A percentile compares a stretch with the other conserved stretches of the same genome.
These are phyloP conservation scores for Logfia minima DNA, from an alignment of 129 eudicot genomes.

Conservation along the genomic window DNA sequence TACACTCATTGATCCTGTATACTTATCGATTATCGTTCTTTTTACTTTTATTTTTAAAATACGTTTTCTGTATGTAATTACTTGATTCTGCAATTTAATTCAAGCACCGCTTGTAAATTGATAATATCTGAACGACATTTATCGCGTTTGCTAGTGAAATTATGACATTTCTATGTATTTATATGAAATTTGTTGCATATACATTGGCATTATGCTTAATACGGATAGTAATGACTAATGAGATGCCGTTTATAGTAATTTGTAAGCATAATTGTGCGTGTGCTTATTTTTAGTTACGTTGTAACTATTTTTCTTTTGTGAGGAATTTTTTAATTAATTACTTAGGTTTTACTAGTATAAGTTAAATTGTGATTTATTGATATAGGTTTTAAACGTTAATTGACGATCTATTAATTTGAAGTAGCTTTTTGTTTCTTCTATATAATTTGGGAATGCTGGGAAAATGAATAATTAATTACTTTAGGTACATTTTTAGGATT, in stretches of 20 bases:
- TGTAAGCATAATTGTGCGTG: background rate
- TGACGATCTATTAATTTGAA: background rate
- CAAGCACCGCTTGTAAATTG: constrained; percentile 1
- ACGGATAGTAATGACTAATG: background rate
- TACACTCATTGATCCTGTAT: constrained; percentile 6
- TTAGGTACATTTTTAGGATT: background rate
- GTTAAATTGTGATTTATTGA: background rate
- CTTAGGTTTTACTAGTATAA: background rate
- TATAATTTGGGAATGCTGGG: background rate
- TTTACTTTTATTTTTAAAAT: background rate
- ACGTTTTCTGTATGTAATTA: background rate
- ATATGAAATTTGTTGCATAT: constrained; percentile 9
- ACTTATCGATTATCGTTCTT: background rate
- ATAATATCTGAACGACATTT: background rate
- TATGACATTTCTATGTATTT: background rate
- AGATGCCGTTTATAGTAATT: background rate
- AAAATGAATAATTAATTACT: constrained; percentile 4
- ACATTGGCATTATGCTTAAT: constrained; percentile 28
- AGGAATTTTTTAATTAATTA: background rate
- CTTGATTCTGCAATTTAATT: constrained; percentile 19
- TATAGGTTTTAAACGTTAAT: background rate
- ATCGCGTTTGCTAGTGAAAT: constrained; percentile 10
- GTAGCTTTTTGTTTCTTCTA: constrained; percentile 2
- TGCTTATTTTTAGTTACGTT: constrained; percentile 8
- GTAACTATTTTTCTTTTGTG: background rate